A percentile compares a stretch with the other conserved stretches of the same genome.
Conservation (phyloP, 495 filamentous ascomycete genomes). For the Mytilinidion resinicola region DNA sequence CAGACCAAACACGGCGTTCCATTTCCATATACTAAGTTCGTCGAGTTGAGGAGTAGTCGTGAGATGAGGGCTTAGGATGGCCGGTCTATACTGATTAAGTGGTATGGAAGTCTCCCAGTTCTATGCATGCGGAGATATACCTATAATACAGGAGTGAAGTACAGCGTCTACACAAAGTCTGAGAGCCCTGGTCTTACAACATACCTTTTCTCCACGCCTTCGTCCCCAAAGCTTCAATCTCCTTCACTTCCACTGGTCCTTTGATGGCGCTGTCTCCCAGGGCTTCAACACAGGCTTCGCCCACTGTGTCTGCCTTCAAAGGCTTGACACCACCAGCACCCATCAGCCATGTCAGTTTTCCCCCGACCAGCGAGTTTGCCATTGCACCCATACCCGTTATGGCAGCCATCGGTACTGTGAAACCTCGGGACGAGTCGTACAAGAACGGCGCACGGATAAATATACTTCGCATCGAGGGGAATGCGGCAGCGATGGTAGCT, state of each 20-base stretch:
- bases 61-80: no score
- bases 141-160: not conserved
- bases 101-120: no score
- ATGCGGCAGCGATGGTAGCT: slow-evolving; percentile 60
- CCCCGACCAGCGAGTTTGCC: slow-evolving; percentile 68
- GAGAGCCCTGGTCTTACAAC: slow-evolving; percentile 20
- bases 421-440: slow-evolving; percentile 72
- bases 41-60: no score
- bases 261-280: slow-evolving; percentile 34
- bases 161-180: not conserved
- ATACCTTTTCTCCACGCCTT: slow-evolving; percentile 39
- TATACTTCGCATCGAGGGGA: slow-evolving; percentile 67
- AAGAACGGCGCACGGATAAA: slow-evolving; percentile 84
- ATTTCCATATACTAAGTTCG: no score
- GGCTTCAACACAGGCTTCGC: slow-evolving; percentile 49
- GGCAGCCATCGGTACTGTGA: slow-evolving; percentile 80
- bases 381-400: slow-evolving; percentile 59
- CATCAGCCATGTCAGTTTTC: slow-evolving; percentile 62
- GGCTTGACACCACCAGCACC: slow-evolving; percentile 81
- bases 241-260: slow-evolving; percentile 34
- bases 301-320: slow-evolving; percentile 76
- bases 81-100: no score
- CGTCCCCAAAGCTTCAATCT: slow-evolving; percentile 37
- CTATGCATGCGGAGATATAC: no score
- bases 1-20: no score